Base-by-base conservation (phyloP, 2,329 filamentous ascomycete genomes). In the Nectriaceae sp. region DNA sequence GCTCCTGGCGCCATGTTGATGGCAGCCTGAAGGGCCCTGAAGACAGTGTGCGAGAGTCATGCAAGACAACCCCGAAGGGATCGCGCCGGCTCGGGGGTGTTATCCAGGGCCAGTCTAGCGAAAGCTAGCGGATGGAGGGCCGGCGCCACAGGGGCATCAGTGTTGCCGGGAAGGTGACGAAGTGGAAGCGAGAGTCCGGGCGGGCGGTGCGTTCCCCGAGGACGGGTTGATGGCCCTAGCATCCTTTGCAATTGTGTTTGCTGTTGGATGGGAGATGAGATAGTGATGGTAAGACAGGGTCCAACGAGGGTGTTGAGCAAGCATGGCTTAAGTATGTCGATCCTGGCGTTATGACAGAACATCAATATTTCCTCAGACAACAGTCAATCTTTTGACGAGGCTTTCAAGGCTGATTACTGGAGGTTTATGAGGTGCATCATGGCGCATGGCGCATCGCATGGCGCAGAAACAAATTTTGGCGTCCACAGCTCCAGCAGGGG, bases 61-160 rank as follows among this genome's bases (percentile, higher is more conserved):
- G 49, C 39, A 46, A 45, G 39, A 46, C 42, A 44, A 31, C 18
- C 21, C 42, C 10, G 52, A 37, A 46, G 56, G 51, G 49, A 50
- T 48, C 39, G 48, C 38, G 42, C 47, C 42, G 44, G 50, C 42
- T 49, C 52, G 50, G 53, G 38, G 51, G 48, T 53, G 47, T 48
- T 47, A 41, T 55, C 54, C 59, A 58, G 49, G 50, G 47, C 42
- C 26, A 49, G 54, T 44, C 45, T 62, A 62, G 55, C 39, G 46
- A 54, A 53, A 52, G 47, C 46, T 61, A 58, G 57, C 41, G 10
- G 45, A 13, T 46, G 40, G 42, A 57, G 46, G 54, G 37, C 58
- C 54, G 41, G 55, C 57, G 57, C 58, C 52, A 61, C 54, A 18
- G 33, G 26, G 26, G 26, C 53, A 53, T 55, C 49, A 54, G 16